phyloP scores from a whole-genome alignment of 179 eudicot species.

The Spinacia oleracea region DNA sequence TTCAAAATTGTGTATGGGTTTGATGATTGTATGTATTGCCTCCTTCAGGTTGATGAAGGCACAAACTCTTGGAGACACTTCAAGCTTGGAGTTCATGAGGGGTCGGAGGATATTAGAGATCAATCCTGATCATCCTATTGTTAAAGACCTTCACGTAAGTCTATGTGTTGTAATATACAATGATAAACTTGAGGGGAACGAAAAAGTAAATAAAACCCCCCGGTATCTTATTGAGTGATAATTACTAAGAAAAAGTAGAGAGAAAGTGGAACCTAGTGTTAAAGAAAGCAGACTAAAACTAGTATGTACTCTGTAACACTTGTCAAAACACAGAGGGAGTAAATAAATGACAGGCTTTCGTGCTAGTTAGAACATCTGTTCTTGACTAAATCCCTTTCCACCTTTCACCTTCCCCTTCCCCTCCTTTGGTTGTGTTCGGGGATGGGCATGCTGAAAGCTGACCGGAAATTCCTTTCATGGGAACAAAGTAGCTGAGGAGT shows the following conservation, averaged over 20 bases:
- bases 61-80: conserved; percentile 91
- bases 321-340: no score
- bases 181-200: not conserved
- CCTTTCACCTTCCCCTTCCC: not conserved
- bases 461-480: no score
- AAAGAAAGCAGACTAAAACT: no score
- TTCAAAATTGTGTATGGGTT: not conserved
- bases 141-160: conserved; percentile 81
- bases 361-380: not conserved
- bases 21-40: not conserved
- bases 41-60: conserved; percentile 84
- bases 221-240: no score
- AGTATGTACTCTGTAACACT: not conserved
- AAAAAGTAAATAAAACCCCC: no score
- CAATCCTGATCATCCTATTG: conserved; percentile 92
- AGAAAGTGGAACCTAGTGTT: no score
- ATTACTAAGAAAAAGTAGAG: not conserved
- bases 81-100: conserved; percentile 95
- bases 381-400: not conserved
- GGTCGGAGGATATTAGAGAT: conserved; percentile 92
- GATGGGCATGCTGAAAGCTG: not conserved
- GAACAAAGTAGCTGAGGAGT: not conserved
- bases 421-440: not conserved
- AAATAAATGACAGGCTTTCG: not conserved
- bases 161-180: not conserved